Base-by-base conservation (phyloP, 2,329 filamentous ascomycete genomes). In the Arthrobotrys musiformis region DNA sequence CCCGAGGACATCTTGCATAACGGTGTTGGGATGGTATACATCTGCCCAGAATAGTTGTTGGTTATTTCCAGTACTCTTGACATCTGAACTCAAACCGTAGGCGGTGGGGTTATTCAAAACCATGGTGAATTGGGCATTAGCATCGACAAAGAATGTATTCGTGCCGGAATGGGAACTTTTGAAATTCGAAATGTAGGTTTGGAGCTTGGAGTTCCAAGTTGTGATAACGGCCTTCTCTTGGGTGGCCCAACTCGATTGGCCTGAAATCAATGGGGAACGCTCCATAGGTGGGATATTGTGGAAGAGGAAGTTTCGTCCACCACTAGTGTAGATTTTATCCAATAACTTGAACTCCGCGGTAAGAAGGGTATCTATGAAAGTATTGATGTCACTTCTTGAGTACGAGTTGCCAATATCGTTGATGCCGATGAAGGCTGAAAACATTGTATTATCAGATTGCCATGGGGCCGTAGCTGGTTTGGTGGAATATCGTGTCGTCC, bases 361-460 rank as follows among this genome's bases (percentile, higher is more conserved):
- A 15, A 72, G 60, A 28, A 72, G 68, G 13, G 58, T 72, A 17
- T 72, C 68, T n/a, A 66, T 72, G 13, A 66, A 64, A 46, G 58
- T 66, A 13, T 56, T 66, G 46, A 72, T 72, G 30, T 72, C 68
- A 35, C 48, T 58, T 24, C 60, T 19, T 3, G 58, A 64, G 19
- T 72, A 72, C 1, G 60, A 64, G 46, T n/a, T 28, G 11, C 58
- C 86, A 0, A 88, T 84, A 69, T 87, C 87, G 56, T 88, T 88
- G 70, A 88, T 86, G 0, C 87, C 87, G 22, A 88, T 87, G 83
- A 86, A 88, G 13, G 87, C 79, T 0, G 83, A 84, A 56, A 86
- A 86, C 2, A 88, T 70, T 0, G 85, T 82, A 66, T 86, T 82
- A 1, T 73, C 63, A 4, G 82, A 80, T 0, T 79, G 82, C 84